These are phyloP conservation scores for Verticillium nubilum DNA, from an alignment of 2,329 filamentous ascomycete genomes.

Conservation along the genomic window DNA sequence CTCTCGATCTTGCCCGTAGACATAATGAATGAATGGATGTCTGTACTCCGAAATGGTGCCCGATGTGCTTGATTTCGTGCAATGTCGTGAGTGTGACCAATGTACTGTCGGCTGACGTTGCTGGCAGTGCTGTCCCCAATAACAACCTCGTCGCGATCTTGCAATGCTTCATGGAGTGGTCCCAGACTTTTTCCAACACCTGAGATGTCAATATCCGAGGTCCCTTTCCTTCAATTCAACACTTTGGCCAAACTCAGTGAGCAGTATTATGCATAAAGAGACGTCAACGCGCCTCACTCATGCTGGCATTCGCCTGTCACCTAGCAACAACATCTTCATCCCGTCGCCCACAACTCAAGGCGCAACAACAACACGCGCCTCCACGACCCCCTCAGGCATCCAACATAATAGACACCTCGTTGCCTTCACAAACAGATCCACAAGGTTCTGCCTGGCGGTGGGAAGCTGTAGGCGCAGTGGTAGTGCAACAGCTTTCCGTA, in stretches of 20 bases:
- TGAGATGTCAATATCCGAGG: too few species aligned
- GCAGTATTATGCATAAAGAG: too few species aligned
- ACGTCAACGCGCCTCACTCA: background rate
- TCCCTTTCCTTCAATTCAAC: too few species aligned
- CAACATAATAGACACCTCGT: background rate
- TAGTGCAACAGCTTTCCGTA: background rate
- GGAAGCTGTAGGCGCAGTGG: background rate
- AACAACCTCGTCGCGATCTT: too few species aligned
- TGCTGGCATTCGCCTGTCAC: background rate
- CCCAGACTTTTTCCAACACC: too few species aligned
- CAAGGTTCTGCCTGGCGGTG: background rate
- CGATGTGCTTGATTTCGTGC: too few species aligned
- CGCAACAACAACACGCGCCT: background rate
- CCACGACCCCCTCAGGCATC: background rate
- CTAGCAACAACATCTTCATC: background rate
- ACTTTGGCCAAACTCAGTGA: too few species aligned
- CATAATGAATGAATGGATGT: conserved; percentile 13
- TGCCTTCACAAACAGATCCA: background rate
- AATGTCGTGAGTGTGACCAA: background rate
- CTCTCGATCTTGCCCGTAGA: conserved; percentile 6
- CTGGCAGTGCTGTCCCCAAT: too few species aligned
- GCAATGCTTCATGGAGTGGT: too few species aligned
- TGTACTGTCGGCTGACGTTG: too few species aligned
- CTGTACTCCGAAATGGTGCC: background rate
- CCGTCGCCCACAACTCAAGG: too few species aligned